Evolutionary conservation across 805 yeast genomes (phyloP).

Genomic region (Lipomyces yamadae): DNA sequence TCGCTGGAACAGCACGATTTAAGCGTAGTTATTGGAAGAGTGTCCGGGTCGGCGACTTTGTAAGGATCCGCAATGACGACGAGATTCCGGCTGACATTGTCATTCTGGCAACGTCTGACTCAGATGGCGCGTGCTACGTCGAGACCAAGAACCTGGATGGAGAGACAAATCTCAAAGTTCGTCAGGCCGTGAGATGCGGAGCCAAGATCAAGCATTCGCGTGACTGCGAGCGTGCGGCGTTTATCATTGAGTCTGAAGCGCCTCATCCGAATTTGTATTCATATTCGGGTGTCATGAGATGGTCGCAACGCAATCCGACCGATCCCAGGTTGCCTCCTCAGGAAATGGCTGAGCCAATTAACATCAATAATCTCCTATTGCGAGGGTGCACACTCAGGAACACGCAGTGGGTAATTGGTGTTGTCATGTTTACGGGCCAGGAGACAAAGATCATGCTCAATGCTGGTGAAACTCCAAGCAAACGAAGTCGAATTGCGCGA

Average conservation of each 20-base stretch:
- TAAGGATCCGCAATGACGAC: slow-evolving; percentile 70
- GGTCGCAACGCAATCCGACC: slow-evolving; percentile 48
- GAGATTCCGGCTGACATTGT: slow-evolving; percentile 79
- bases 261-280: slow-evolving; percentile 69
- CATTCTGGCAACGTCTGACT: slow-evolving; percentile 68
- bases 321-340: slow-evolving; percentile 43
- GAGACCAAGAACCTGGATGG: slow-evolving; percentile 77
- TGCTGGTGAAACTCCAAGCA: slow-evolving; percentile 77
- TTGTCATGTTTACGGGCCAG: slow-evolving; percentile 74
- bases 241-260: slow-evolving; percentile 70
- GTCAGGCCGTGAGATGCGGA: slow-evolving; percentile 61
- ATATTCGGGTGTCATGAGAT: slow-evolving; percentile 69
- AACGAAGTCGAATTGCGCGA: slow-evolving; percentile 65
- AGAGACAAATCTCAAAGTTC: slow-evolving; percentile 73
- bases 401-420: slow-evolving; percentile 75
- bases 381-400: slow-evolving; percentile 77
- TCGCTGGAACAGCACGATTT: slow-evolving; percentile 50
- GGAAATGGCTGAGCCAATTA: slow-evolving; percentile 57
- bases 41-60: slow-evolving; percentile 73
- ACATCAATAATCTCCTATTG: slow-evolving; percentile 65
- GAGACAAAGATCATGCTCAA: slow-evolving; percentile 80
- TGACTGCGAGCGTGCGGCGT: slow-evolving; percentile 62
- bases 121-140: slow-evolving; percentile 69
- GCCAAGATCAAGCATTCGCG: slow-evolving; percentile 57
- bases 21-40: slow-evolving; percentile 68